Evolutionary conservation across 2,329 filamentous ascomycete species (phyloP), one percentile per base, ranked within the genome.

Genomic region (Fusarium acutatum): DNA sequence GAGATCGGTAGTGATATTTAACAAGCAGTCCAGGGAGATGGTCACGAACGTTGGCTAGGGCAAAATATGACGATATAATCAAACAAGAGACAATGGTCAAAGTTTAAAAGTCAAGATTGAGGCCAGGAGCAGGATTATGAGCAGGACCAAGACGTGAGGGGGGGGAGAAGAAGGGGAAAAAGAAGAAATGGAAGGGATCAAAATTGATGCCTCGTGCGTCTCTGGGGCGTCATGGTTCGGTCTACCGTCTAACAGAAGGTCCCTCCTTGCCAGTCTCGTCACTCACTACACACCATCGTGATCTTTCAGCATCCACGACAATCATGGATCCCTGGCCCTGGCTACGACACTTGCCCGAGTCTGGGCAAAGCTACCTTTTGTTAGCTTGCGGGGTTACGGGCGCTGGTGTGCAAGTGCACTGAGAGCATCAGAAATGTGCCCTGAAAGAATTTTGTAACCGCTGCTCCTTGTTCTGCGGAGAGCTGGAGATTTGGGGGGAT

Each of bases 171-270:
- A 75, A 67, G 69, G 69, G 66, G 60, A 75, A 71, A 53, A 67
- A 69, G 66, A 71, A 61, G 49, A 67, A 70, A 67, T 69, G 60
- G 54, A 69, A 67, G 59, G 61, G 71, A 64, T 58, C 54, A 62
- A 71, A 76, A 70, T 67, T 75, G 75, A 74, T 75, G 69, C 69
- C 72, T 75, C 69, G 72, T 69, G 67, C 59, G 59, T 68, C 44
- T 47, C 64, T 43, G 75, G 76, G 76, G 76, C 73, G 76, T 77
- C 76, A 78, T 78, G 76, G 76, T 77, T 78, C 72, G 73, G 76
- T 77, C 66, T 66, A 70, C 71, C 65, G 69, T 60, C 71, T 56
- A 73, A 56, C 67, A 73, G 35, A 74, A 74, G 43, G 71, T 43
- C 71, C 71, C 66, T 63, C 54, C 54, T 37, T 47, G 38, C 63